These are phyloP conservation scores for Starmerella etchellsii DNA, from an alignment of 805 yeast genomes.

Conservation along the genomic window DNA sequence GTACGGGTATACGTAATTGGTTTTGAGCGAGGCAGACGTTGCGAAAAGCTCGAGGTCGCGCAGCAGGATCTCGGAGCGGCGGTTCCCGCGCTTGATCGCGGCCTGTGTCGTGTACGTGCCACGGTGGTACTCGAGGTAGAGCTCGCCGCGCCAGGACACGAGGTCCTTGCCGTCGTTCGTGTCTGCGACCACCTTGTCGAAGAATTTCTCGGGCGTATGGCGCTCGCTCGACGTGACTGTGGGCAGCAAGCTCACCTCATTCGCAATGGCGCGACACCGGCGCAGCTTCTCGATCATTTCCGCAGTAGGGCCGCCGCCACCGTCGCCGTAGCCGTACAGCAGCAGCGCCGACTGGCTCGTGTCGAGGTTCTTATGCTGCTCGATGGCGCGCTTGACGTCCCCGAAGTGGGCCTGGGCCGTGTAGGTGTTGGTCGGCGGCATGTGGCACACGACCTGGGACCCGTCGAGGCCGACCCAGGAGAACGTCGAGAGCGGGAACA, in stretches of 20 bases:
- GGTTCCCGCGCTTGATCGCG: slow-evolving; percentile 64
- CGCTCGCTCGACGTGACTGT: slow-evolving; percentile 57
- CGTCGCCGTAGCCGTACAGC: slow-evolving; percentile 89
- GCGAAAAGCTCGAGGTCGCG: slow-evolving; percentile 82
- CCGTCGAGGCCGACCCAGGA: slow-evolving; percentile 95
- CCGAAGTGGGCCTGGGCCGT: slow-evolving; percentile 90
- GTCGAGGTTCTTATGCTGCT: slow-evolving; percentile 72
- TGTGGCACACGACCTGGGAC: slow-evolving; percentile 82
- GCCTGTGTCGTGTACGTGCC: slow-evolving; percentile 97
- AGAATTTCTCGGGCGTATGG: slow-evolving; percentile 63
- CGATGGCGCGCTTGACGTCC: slow-evolving; percentile 68
- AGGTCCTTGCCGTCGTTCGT: slow-evolving; percentile 55
- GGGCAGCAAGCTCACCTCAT: slow-evolving; percentile 59
- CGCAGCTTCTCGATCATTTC: slow-evolving; percentile 89
- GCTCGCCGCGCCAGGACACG: slow-evolving; percentile 87
- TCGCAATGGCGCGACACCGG: slow-evolving; percentile 76
- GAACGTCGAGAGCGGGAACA: slow-evolving; percentile 79
- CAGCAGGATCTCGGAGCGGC: slow-evolving; percentile 59
- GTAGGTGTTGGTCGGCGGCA: slow-evolving; percentile 96
- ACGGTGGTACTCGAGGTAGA: slow-evolving; percentile 88
- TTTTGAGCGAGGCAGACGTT: slow-evolving; percentile 49
- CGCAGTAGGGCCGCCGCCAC: slow-evolving; percentile 96
- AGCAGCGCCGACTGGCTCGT: slow-evolving; percentile 70
- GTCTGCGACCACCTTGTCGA: slow-evolving; percentile 45
- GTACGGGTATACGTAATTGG: slow-evolving; percentile 56